Evolutionary conservation across 2,329 filamentous ascomycete genomes (phyloP).

Genomic region (Aspergillus arachidicola): DNA sequence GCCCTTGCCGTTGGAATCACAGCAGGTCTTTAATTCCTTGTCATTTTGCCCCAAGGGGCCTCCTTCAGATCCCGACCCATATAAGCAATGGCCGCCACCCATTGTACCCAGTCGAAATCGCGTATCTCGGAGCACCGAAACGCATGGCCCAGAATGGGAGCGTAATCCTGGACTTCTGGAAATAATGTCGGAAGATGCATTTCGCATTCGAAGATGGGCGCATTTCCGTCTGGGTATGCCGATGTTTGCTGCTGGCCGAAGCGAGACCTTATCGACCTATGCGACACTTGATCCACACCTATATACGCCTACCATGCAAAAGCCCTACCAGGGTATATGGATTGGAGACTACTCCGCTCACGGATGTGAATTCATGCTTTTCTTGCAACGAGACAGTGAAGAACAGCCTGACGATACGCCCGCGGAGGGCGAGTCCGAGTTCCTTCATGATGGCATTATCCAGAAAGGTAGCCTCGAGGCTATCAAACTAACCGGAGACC

Average conservation of each 20-base stretch:
- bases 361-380: slow-evolving; percentile 82
- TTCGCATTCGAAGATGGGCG: slow-evolving; percentile 76
- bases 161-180: slow-evolving; percentile 55
- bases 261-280: slow-evolving; percentile 60
- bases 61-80: slow-evolving; percentile 46
- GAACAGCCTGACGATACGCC: slow-evolving; percentile 46
- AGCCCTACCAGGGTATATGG: slow-evolving; percentile 90
- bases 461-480: slow-evolving; percentile 74
- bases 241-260: slow-evolving; percentile 26
- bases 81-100: slow-evolving; percentile 74
- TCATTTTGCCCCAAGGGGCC: slow-evolving; percentile 60
- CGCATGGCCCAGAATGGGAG: slow-evolving; percentile 46
- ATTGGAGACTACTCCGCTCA: slow-evolving; percentile 87
- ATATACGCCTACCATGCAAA: slow-evolving; percentile 79
- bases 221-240: slow-evolving; percentile 60
- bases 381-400: slow-evolving; percentile 68
- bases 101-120: slow-evolving; percentile 67
- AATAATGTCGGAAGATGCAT: slow-evolving; percentile 69
- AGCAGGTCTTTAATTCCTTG: slow-evolving; percentile 67
- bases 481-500: slow-evolving; percentile 89
- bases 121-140: slow-evolving; percentile 53
- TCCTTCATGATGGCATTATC: slow-evolving; percentile 50
- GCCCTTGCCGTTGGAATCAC: slow-evolving; percentile 55
- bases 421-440: slow-evolving; percentile 41
- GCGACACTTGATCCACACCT: slow-evolving; percentile 72